Percentiles rank a stretch among this genome's conserved stretches.
phyloP scores from a whole-genome alignment of 176 grass and related monocot species.

The Juncus effusus region DNA sequence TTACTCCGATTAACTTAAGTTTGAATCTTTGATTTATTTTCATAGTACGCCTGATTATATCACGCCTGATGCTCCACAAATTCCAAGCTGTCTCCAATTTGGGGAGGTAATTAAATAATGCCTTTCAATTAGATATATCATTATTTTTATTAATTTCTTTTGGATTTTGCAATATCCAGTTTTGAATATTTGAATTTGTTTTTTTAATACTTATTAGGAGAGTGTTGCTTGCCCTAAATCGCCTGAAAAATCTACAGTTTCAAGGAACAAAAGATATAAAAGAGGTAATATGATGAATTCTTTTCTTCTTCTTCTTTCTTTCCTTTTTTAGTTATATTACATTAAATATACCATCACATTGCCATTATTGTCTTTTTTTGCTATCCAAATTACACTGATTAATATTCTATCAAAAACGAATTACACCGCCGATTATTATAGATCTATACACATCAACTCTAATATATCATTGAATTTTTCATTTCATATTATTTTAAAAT shows the following conservation, averaged over 20 bases:
- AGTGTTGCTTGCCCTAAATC: slow-evolving; percentile 80
- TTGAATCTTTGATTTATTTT: neutral
- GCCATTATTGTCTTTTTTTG: too few relatives aligned
- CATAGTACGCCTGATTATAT: slow-evolving; percentile 91
- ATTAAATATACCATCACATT: too few relatives aligned
- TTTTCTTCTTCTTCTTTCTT: neutral
- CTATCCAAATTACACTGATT: too few relatives aligned
- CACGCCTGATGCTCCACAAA: slow-evolving; percentile 67
- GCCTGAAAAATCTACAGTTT: slow-evolving; percentile 64
- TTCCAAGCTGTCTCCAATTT: slow-evolving; percentile 37
- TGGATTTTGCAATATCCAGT: neutral
- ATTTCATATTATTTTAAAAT: neutral
- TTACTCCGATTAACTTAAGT: neutral
- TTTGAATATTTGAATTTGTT: neutral
- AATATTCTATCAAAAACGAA: too few relatives aligned
- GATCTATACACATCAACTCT: too few relatives aligned
- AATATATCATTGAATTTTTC: too few relatives aligned
- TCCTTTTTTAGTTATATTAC: neutral
- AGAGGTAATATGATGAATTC: slow-evolving; percentile 30
- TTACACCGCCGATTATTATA: too few relatives aligned
- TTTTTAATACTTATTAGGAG: slow-evolving; percentile 40
- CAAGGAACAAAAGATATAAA: slow-evolving; percentile 67
- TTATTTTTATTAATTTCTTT: neutral
- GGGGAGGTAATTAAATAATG: slow-evolving; percentile 41
- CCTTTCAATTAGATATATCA: slow-evolving; percentile 1